These are phyloP conservation scores for Naganishia onofrii DNA, from an alignment of 768 basidiomycete species.

Conservation along the genomic window DNA sequence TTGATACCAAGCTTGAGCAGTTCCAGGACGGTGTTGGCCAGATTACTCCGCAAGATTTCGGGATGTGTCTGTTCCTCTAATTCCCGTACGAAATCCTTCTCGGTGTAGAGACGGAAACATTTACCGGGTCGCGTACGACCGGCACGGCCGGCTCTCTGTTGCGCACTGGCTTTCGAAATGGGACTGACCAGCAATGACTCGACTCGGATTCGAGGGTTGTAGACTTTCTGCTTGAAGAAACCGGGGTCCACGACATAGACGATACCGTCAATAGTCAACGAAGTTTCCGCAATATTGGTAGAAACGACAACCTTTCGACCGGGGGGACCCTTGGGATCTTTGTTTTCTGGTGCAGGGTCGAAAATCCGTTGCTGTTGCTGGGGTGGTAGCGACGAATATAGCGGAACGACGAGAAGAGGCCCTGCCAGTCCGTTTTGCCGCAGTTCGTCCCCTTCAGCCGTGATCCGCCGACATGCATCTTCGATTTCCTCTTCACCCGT, in stretches of 20 bases:
- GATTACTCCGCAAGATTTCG: slow-evolving; percentile 87
- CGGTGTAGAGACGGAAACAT: slow-evolving; percentile 93
- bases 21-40: slow-evolving; percentile 90
- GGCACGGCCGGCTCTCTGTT: slow-evolving; percentile 93
- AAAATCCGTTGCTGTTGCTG: slow-evolving; percentile 96
- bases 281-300: slow-evolving; percentile 97
- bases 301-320: slow-evolving; percentile 93
- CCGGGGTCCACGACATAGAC: slow-evolving; percentile 99
- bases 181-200: slow-evolving; percentile 89
- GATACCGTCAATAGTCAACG: slow-evolving; percentile 95
- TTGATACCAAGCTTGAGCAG: slow-evolving; percentile 91
- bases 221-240: slow-evolving; percentile 96
- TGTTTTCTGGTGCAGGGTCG: slow-evolving; percentile 72
- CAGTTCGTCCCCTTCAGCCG: slow-evolving; percentile 82
- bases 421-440: slow-evolving; percentile 65
- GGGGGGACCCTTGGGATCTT: slow-evolving; percentile 65
- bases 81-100: slow-evolving; percentile 93
- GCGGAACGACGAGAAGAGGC: slow-evolving; percentile 81
- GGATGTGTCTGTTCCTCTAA: slow-evolving; percentile 96
- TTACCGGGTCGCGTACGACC: slow-evolving; percentile 95
- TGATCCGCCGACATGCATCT: slow-evolving; percentile 90
- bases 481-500: slow-evolving; percentile 99
- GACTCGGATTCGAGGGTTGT: slow-evolving; percentile 94
- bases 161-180: slow-evolving; percentile 93
- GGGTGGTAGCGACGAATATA: slow-evolving; percentile 92